A percentile compares a stretch with the other conserved stretches of the same genome.
phyloP scores from a whole-genome alignment of 176 grass and related monocot species.

The Alloteropsis semialata region DNA sequence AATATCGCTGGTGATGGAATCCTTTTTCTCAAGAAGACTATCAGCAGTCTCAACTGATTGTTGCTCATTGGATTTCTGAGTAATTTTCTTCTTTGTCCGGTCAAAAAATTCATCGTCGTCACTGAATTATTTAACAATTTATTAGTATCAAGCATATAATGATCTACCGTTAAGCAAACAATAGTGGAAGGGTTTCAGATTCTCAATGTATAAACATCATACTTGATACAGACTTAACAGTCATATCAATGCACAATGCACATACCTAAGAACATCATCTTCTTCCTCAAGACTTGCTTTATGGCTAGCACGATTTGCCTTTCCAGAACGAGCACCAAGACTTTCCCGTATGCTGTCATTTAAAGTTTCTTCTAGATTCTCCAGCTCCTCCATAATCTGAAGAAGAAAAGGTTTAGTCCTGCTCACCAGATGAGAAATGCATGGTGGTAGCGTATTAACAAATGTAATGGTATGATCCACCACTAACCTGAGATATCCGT shows the following conservation, averaged over 20 bases:
- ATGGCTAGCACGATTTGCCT: conserved; percentile 41
- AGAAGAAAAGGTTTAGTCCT: conserved; percentile 24
- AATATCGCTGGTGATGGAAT: conserved; percentile 63
- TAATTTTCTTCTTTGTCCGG: conserved; percentile 79
- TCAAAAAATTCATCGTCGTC: conserved; percentile 98
- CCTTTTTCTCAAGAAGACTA: conserved; percentile 92
- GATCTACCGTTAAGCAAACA: neutral
- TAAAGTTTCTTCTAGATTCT: conserved; percentile 96
- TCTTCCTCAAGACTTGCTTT: conserved; percentile 75
- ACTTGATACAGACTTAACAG: conserved; percentile 4
- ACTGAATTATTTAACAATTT: conserved; percentile 42
- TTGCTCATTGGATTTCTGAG: conserved; percentile 52
- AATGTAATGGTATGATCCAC: neutral
- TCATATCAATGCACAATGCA: conserved; percentile 28
- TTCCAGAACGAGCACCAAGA: conserved; percentile 84
- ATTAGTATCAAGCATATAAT: conserved; percentile 19
- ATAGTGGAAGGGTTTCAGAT: neutral
- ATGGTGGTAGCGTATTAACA: conserved; percentile 12
- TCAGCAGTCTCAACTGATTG: conserved; percentile 91
- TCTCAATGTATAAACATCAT: neutral
- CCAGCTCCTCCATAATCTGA: conserved; percentile 94
- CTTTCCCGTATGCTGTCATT: conserved; percentile 98
- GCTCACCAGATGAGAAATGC: neutral
- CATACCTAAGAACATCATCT: conserved; percentile 66
- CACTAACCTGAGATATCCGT: conserved; percentile 77